These are phyloP conservation scores for Tubosaeta sp. DNA, from an alignment of 768 basidiomycete genomes.

Conservation along the genomic window DNA sequence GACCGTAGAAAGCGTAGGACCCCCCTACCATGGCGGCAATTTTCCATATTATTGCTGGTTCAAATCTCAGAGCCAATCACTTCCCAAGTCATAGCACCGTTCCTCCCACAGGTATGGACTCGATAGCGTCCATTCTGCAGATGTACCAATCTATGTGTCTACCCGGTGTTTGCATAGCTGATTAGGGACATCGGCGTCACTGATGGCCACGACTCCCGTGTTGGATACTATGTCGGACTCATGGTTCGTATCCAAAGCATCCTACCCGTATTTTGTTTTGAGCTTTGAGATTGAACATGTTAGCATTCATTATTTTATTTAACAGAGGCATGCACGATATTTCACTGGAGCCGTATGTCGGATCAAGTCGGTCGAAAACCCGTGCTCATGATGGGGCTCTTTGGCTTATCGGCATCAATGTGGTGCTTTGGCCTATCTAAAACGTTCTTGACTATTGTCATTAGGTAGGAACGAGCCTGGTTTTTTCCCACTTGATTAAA, in stretches of 20 bases:
- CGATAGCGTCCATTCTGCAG: background rate
- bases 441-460: slow-evolving; percentile 41
- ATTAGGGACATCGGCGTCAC: slow-evolving; percentile 35
- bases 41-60: slow-evolving; percentile 62
- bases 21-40: slow-evolving; percentile 66
- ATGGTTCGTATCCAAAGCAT: slow-evolving; percentile 33
- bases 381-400: slow-evolving; percentile 41
- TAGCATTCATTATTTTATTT: slow-evolving; percentile 49
- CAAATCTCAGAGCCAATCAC: slow-evolving; percentile 75
- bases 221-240: slow-evolving; percentile 47
- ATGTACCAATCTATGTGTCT: background rate
- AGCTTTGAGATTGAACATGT: background rate
- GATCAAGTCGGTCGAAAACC: slow-evolving; percentile 49
- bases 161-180: slow-evolving; percentile 11
- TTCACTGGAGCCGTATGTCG: slow-evolving; percentile 48
- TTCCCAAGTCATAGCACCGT: slow-evolving; percentile 69
- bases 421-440: slow-evolving; percentile 45
- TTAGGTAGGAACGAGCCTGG: slow-evolving; percentile 30
- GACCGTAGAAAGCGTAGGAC: slow-evolving; percentile 34
- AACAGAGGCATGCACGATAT: slow-evolving; percentile 44
- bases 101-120: slow-evolving; percentile 53
- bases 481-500: background rate
- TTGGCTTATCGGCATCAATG: slow-evolving; percentile 45
- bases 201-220: slow-evolving; percentile 40
- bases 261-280: background rate